Base-by-base conservation (phyloP, 352 stramenopile species). In the Phytophthora ramorum region DNA sequence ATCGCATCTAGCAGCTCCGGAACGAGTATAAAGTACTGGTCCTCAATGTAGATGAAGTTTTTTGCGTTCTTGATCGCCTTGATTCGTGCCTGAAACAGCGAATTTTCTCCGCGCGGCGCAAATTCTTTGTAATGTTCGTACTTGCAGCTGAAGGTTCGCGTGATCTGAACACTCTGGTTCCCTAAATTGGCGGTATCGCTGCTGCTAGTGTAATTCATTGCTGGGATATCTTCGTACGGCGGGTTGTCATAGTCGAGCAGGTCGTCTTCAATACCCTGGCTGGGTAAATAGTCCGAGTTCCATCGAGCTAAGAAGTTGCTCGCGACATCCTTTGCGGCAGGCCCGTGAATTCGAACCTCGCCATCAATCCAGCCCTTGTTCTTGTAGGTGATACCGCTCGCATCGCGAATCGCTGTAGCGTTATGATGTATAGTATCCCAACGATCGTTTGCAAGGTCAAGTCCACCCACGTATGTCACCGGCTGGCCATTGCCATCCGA, bases 371-470 rank as follows among this genome's bases (percentile, higher is more conserved):
- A 92, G 8, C 81, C 81, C 24, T 85, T 59, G 28, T 76, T 78
- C 10, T 58, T 41, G 54, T 67, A 69, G 4, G 75, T 69, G 50
- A 88, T 79, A n/a, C 63, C 63, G 26, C 58, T 60, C 0, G 44
- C 50, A 6, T 73, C 45, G 0, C 82, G 73, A 50, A 91, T 47
- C 2, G 55, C 62, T 2, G 78, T 62, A 26, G 76, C 54, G 66
- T 89, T 73, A 58, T 91, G 82, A 16, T 65, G 54, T n/a, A 77
- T 71, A 12, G 78, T 88, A 58, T 91, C 79, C 81, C 83, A 92
- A 7, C 83, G 83, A 30, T 90, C 73, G 22, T 62, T 63, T 74
- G 19, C 81, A 65, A 63, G 84, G 47, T 92, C 83, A 7, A 88
- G 64, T 8, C 81, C 83, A 4, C 79, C 79, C 1, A 89, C 68